These are phyloP conservation scores for Talaromyces ruber DNA, from an alignment of 495 filamentous ascomycete genomes.

Conservation along the genomic window DNA sequence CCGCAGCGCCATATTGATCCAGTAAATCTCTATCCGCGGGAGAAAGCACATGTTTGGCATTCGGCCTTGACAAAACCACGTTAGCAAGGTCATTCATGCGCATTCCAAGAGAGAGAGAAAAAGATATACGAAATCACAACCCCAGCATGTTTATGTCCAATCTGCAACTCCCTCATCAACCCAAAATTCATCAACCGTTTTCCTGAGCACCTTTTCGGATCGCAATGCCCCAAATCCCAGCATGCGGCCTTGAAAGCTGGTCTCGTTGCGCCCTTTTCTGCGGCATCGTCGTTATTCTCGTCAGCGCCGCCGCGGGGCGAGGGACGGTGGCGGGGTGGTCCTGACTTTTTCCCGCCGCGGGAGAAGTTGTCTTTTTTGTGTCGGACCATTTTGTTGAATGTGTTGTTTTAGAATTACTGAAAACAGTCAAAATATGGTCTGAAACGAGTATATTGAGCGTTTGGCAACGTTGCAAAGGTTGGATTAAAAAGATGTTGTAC, in stretches of 20 bases:
- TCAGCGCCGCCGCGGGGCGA: slow-evolving; percentile 29
- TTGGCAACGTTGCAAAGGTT: neutral
- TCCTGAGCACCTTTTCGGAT: slow-evolving; percentile 92
- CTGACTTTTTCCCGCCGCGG: slow-evolving; percentile 57
- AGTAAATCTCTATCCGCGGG: slow-evolving; percentile 72
- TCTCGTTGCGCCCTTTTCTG: slow-evolving; percentile 22
- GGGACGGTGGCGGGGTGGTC: slow-evolving; percentile 39
- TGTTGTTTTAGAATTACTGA: neutral
- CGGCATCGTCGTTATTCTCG: slow-evolving; percentile 25
- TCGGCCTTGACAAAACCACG: slow-evolving; percentile 46
- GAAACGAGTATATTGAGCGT: neutral
- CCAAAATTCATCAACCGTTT: slow-evolving; percentile 88
- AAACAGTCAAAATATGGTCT: neutral
- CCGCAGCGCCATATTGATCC: slow-evolving; percentile 84
- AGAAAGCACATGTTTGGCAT: slow-evolving; percentile 76
- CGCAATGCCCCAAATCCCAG: slow-evolving; percentile 96
- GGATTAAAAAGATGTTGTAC: neutral
- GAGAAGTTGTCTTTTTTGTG: slow-evolving; percentile 88
- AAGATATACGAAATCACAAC: slow-evolving; percentile 71
- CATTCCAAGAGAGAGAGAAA: slow-evolving; percentile 5
- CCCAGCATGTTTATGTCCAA: slow-evolving; percentile 84
- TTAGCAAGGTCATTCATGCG: neutral
- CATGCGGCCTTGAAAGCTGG: slow-evolving; percentile 86
- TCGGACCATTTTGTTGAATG: slow-evolving; percentile 57
- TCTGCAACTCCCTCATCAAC: slow-evolving; percentile 83